Evolutionary conservation across 2,329 filamentous ascomycete species (phyloP), one percentile per base, ranked within the genome.

Genomic region (Alternaria hordeiaustralica): DNA sequence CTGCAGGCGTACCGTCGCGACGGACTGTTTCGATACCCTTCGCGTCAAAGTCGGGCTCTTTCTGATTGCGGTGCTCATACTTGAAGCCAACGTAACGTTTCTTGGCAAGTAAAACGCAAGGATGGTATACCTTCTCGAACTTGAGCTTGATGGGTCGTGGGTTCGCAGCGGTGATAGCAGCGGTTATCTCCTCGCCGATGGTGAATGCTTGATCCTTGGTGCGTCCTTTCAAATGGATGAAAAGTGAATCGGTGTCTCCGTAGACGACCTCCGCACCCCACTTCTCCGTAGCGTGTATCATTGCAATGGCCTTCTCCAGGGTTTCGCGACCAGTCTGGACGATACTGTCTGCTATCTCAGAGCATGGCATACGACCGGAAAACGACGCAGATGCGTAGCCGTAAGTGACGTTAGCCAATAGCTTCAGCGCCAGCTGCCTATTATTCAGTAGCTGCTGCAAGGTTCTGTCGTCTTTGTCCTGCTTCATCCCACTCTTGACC

Each of bases 11-110:
- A 43, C 96, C 96, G 77, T 99, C 96, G 53, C 96, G 88, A 2
- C 96, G 90, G 8, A 99, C 95, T 0, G 96, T 99, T 83, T 99
- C 96, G 67, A 98, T 99, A 28, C 96, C 96, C 80, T 99, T 99
- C 61, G 96, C 96, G 77, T 99, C 96, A 69, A 98, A 98, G 1
- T 97, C 92, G 0, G 96, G 95, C 68, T 90, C 88, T 9, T 79
- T 83, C 76, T 99, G 96, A 15, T 87, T 84, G 41, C 87, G 87
- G 69, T 85, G 88, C 76, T 99, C 96, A 81, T 96, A 99, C 78
- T 97, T 97, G 85, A 97, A 97, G 6, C 96, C 96, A 5, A 98
- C 96, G 72, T 99, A 99, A 59, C 96, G 91, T 78, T 99, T 99
- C 83, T 99, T 99, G 18, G 96, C 94, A 0, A 99, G 86, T 5